Base-by-base conservation (phyloP, 306 rosid species). In the Cotoneaster glaucophyllus region DNA sequence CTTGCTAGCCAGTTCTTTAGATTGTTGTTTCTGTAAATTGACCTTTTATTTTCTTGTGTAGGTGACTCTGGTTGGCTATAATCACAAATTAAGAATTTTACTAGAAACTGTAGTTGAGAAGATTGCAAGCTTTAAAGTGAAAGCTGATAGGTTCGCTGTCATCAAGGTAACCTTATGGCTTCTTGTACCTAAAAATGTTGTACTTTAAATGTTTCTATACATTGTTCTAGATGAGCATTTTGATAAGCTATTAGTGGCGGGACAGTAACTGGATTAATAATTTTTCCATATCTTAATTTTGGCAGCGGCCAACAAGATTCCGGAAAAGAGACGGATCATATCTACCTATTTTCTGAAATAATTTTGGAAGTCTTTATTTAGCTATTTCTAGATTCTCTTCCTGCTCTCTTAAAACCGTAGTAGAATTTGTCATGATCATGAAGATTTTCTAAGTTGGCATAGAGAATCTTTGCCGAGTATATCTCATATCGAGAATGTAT, bases 1-100 rank as follows among this genome's bases (percentile, higher is more conserved):
- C 31, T 64, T 39, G 50, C 10, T 19, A 6, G n/a, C 18, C 21
- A 59, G 34, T 59, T 44, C 56, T 41, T 73, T 18, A 8, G 61
- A 25, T 18, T 73, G 29, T 64, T 32, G 25, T 18, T 56, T 45
- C 18, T 69, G 34, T 28, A 19, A 39, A n/a, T 48, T 37, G 19
- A 14, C 7, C 6, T 8, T 67, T 50, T 59, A 28, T 65, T 52
- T 78, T 25, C 48, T 80, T 84, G 37, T 83, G 67, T 68, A 95
- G 99, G 92, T 95, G 80, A 84, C 80, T 64, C 87, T 95, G 62
- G 28, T 74, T 67, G 99, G 99, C 65, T 95, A 92, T 73, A 95
- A 92, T 79, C 92, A 95, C 90, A 95, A 92, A 81, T 76, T 95
- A 80, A 85, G 92, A 83, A 82, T 79, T 78, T 85, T 95, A 66